These are phyloP conservation scores for Monosporascus sp. DNA, from an alignment of 2,329 filamentous ascomycete genomes.

Conservation along the genomic window DNA sequence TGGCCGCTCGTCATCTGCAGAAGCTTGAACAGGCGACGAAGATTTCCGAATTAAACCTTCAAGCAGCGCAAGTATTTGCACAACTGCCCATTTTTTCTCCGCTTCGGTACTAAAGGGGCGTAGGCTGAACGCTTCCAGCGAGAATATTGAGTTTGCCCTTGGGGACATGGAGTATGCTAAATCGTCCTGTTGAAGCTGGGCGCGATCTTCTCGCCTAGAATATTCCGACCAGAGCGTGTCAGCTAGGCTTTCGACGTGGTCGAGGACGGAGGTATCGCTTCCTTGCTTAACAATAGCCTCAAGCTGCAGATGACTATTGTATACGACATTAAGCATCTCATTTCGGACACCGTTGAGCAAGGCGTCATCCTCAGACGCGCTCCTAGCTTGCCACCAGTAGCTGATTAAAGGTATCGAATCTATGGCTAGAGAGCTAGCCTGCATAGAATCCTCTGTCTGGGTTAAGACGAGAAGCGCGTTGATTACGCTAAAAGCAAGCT, in stretches of 20 bases:
- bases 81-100: constrained; percentile 55
- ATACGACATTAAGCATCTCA: constrained; percentile 70
- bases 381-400: constrained; percentile 72
- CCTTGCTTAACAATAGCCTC: constrained; percentile 48
- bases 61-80: constrained; percentile 54
- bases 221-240: constrained; percentile 78
- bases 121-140: constrained; percentile 47
- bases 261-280: constrained; percentile 33
- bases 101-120: constrained; percentile 47
- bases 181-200: constrained; percentile 74
- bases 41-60: constrained; percentile 41
- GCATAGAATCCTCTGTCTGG: constrained; percentile 61
- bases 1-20: constrained; percentile 37
- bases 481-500: constrained; percentile 68
- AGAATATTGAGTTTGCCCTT: constrained; percentile 40
- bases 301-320: constrained; percentile 59
- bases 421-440: constrained; percentile 55
- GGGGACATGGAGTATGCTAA: constrained; percentile 51
- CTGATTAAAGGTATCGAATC: constrained; percentile 66
- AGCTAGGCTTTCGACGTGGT: constrained; percentile 57
- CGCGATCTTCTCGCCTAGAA: constrained; percentile 61
- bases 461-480: constrained; percentile 64
- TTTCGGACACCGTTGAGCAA: constrained; percentile 62
- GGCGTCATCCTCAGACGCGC: constrained; percentile 51
- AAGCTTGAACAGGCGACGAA: constrained; percentile 15